These are phyloP conservation scores for Hysterangium stoloniferum DNA, from an alignment of 768 basidiomycete genomes.

Conservation along the genomic window DNA sequence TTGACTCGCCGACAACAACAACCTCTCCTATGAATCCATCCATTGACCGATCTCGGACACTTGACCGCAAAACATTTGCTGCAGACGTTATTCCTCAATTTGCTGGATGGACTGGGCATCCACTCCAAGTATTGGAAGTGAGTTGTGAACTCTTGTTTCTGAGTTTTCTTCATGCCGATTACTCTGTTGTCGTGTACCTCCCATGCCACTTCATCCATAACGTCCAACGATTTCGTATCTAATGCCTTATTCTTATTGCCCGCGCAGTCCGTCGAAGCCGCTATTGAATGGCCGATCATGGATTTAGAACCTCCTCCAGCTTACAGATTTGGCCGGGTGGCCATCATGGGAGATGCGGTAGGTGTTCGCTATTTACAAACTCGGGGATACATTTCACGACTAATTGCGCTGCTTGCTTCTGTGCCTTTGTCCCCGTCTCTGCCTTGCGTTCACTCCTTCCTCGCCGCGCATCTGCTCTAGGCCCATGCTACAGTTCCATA, in stretches of 20 bases:
- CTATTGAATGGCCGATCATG: constrained; percentile 39
- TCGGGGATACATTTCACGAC: background rate
- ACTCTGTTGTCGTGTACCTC: background rate
- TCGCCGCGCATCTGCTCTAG: constrained; percentile 17
- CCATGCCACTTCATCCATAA: constrained; percentile 2
- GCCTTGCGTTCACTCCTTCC: background rate
- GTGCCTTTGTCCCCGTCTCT: constrained; percentile 3
- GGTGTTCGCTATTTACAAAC: constrained; percentile 9
- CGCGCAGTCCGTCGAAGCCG: constrained; percentile 27
- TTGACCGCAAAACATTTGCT: too few species aligned
- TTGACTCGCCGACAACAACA: too few species aligned
- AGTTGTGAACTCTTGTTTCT: too few species aligned
- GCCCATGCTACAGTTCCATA: constrained; percentile 42
- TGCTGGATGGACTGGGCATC: too few species aligned
- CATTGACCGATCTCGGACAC: too few species aligned
- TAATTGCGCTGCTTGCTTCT: background rate
- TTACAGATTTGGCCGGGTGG: constrained; percentile 33
- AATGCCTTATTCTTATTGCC: too few species aligned
- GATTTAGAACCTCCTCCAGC: constrained; percentile 31
- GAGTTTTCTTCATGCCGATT: constrained; percentile 11
- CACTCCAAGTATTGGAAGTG: too few species aligned
- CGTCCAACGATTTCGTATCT: too few species aligned
- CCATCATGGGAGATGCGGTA: constrained; percentile 44
- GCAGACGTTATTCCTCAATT: too few species aligned
- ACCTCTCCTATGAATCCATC: too few species aligned